These are phyloP conservation scores for Penicilliopsis zonata DNA, from an alignment of 495 filamentous ascomycete species.

Conservation along the genomic window DNA sequence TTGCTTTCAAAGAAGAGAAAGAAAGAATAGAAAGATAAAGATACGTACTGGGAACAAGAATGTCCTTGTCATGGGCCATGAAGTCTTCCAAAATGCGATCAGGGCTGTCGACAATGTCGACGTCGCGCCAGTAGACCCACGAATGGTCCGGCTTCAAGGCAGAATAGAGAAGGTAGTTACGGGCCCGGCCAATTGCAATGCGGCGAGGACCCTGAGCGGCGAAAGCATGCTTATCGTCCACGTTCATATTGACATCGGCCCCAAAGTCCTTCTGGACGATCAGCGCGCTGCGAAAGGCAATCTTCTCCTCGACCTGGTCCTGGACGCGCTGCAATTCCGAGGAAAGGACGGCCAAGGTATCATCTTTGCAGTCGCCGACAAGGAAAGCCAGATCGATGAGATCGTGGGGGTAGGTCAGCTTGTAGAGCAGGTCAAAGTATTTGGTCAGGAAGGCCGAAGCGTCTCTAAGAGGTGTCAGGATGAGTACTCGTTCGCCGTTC, in stretches of 20 bases:
- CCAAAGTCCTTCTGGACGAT: constrained; percentile 90
- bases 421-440: constrained; percentile 86
- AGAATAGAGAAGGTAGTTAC: constrained; percentile 82
- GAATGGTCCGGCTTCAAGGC: constrained; percentile 86
- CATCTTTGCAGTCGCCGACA: constrained; percentile 81
- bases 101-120: constrained; percentile 89
- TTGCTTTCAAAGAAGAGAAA: not conserved
- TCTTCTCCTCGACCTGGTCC: constrained; percentile 55
- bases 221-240: constrained; percentile 76
- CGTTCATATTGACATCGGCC: constrained; percentile 50
- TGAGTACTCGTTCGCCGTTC: constrained; percentile 83
- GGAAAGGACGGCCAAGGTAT: constrained; percentile 70
- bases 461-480: constrained; percentile 89
- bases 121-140: constrained; percentile 98
- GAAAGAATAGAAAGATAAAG: not conserved
- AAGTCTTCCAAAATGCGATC: constrained; percentile 86
- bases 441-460: constrained; percentile 67
- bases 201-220: constrained; percentile 80
- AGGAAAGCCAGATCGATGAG: constrained; percentile 94
- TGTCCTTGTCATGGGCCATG: constrained; percentile 81
- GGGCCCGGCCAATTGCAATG: constrained; percentile 78
- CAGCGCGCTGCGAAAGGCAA: constrained; percentile 69
- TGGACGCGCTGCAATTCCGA: constrained; percentile 83
- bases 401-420: constrained; percentile 88
- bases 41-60: constrained; percentile 86